These are phyloP conservation scores for Phaseolus coccineus DNA, from an alignment of 331 rosid genomes.

Conservation along the genomic window DNA sequence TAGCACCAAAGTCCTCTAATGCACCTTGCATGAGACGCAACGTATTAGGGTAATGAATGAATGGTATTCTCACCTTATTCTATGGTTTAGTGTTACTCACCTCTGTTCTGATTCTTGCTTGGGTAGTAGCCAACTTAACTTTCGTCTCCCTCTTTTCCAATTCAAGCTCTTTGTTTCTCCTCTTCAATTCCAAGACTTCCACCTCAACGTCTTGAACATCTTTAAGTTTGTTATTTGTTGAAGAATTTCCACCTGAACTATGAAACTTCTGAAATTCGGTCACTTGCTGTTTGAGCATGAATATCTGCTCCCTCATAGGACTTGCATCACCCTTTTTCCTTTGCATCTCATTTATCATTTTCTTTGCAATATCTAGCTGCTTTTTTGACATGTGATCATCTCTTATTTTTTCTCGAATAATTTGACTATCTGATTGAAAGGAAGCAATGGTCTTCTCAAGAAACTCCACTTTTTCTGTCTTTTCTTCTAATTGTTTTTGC, in stretches of 20 bases:
- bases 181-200: conserved; percentile 49
- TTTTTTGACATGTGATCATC: conserved; percentile 37
- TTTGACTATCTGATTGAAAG: conserved; percentile 45
- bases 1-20: background rate
- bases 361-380: conserved; percentile 49
- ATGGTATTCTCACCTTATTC: conserved; percentile 12
- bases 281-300: conserved; percentile 48
- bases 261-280: conserved; percentile 32
- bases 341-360: conserved; percentile 43
- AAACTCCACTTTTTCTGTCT: conserved; percentile 43
- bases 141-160: conserved; percentile 58
- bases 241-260: conserved; percentile 17
- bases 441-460: conserved; percentile 44
- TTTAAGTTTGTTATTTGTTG: conserved; percentile 45
- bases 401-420: conserved; percentile 48
- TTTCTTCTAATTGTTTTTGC: conserved; percentile 39
- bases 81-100: conserved; percentile 32
- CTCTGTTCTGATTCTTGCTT: conserved; percentile 48
- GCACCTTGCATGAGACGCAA: too few species aligned
- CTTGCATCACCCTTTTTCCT: conserved; percentile 36
- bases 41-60: background rate
- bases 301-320: conserved; percentile 39
- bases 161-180: conserved; percentile 62
- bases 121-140: conserved; percentile 38
- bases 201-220: conserved; percentile 35